These are phyloP conservation scores for Neurospora sp. DNA, from an alignment of 495 filamentous ascomycete genomes.

Conservation along the genomic window DNA sequence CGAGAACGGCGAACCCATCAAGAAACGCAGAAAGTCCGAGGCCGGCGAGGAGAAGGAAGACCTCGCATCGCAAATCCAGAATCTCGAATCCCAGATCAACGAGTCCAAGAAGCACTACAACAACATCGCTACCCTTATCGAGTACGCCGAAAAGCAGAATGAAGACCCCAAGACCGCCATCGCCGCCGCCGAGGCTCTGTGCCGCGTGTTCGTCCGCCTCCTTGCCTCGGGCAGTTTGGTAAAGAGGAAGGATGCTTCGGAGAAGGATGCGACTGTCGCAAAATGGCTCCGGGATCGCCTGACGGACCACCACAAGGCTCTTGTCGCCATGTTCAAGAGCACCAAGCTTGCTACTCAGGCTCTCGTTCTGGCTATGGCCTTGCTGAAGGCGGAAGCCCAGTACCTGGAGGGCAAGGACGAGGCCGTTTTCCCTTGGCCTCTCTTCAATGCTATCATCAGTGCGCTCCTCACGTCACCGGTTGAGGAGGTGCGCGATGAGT, in stretches of 20 bases:
- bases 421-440: constrained; percentile 49
- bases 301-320: constrained; percentile 51
- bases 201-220: constrained; percentile 78
- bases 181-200: constrained; percentile 67
- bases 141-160: constrained; percentile 36
- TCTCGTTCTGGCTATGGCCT: constrained; percentile 68
- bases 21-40: constrained; percentile 40
- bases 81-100: constrained; percentile 66
- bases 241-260: constrained; percentile 48
- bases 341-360: constrained; percentile 47
- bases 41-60: constrained; percentile 25
- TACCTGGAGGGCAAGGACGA: constrained; percentile 50
- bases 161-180: constrained; percentile 31
- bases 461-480: constrained; percentile 48
- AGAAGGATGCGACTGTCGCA: constrained; percentile 64
- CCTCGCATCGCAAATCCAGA: constrained; percentile 47
- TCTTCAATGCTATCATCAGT: constrained; percentile 54
- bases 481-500: constrained; percentile 54
- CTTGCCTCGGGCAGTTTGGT: constrained; percentile 64
- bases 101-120: constrained; percentile 87
- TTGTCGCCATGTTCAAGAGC: constrained; percentile 45
- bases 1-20: constrained; percentile 32
- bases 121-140: constrained; percentile 69
- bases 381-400: constrained; percentile 66
- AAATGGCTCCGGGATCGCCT: constrained; percentile 71